Conservation (phyloP, 257 asterid species). For the Capsicum rhomboideum region DNA sequence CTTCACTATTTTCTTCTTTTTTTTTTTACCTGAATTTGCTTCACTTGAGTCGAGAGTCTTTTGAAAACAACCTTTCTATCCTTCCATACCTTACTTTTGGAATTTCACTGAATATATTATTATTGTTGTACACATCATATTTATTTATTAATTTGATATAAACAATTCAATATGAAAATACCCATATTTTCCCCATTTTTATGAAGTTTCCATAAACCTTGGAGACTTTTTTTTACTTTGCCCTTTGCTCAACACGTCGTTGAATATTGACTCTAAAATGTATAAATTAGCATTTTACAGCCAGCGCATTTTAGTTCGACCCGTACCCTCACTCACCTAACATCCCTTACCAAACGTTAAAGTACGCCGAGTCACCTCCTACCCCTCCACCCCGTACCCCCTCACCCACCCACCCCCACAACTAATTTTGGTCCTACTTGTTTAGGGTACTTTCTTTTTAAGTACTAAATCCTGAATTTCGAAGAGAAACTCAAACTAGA, state of each 20-base stretch:
- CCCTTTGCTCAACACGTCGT: neutral
- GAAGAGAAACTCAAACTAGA: constrained; percentile 33
- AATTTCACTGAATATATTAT: no score
- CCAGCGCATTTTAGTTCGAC: constrained; percentile 18
- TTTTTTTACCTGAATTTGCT: no score
- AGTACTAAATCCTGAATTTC: constrained; percentile 15
- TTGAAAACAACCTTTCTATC: no score
- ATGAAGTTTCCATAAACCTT: neutral
- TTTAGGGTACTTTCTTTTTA: constrained; percentile 16
- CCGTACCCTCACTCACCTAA: neutral
- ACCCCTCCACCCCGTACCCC: no score
- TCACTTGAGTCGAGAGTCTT: no score
- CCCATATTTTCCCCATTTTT: neutral
- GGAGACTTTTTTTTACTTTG: neutral
- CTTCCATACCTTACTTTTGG: no score
- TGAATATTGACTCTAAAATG: neutral
- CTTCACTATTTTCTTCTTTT: no score
- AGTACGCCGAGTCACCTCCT: constrained; percentile 14
- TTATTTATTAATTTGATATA: neutral
- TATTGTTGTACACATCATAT: no score
- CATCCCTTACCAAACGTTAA: constrained; percentile 8
- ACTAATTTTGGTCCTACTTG: neutral
- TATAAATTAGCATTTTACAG: neutral
- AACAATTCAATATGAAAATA: neutral
- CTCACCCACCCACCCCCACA: no score